A percentile compares a stretch with the other conserved stretches of the same genome.
phyloP scores from a whole-genome alignment of 2,329 filamentous ascomycete species.

The Cercospora brassicicola region DNA sequence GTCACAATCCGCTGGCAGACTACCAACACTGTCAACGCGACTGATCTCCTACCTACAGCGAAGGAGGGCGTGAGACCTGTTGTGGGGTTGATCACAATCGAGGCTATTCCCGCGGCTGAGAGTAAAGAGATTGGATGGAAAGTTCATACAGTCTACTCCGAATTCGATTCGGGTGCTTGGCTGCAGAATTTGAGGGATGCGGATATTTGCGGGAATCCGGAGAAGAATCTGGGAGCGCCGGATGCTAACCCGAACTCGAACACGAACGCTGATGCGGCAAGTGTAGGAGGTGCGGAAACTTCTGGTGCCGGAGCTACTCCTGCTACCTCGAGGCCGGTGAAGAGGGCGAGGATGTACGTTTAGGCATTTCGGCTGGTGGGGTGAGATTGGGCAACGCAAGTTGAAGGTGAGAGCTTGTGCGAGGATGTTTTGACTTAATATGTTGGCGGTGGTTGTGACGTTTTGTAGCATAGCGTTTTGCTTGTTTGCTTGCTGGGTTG shows the following conservation, averaged over 20 bases:
- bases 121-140: conserved; percentile 29
- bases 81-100: conserved; percentile 33
- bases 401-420: not conserved
- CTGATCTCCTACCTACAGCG: conserved; percentile 7
- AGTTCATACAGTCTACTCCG: conserved; percentile 35
- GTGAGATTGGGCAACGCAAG: not conserved
- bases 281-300: too few species aligned
- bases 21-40: conserved; percentile 34
- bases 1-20: conserved; percentile 37
- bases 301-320: not conserved
- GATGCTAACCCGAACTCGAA: not conserved
- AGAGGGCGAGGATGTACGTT: conserved; percentile 4
- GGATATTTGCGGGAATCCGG: conserved; percentile 26
- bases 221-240: conserved; percentile 10
- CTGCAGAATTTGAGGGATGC: conserved; percentile 34
- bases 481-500: not conserved
- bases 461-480: too few species aligned
- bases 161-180: conserved; percentile 39
- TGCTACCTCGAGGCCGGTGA: not conserved
- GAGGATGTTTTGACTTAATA: too few species aligned
- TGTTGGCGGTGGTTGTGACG: too few species aligned
- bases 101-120: conserved; percentile 16
- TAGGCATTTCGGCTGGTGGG: not conserved
- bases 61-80: conserved; percentile 25
- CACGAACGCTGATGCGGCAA: not conserved